Base-by-base conservation (phyloP, 1,139 yeast genomes). In the Kodamaea sp. region DNA sequence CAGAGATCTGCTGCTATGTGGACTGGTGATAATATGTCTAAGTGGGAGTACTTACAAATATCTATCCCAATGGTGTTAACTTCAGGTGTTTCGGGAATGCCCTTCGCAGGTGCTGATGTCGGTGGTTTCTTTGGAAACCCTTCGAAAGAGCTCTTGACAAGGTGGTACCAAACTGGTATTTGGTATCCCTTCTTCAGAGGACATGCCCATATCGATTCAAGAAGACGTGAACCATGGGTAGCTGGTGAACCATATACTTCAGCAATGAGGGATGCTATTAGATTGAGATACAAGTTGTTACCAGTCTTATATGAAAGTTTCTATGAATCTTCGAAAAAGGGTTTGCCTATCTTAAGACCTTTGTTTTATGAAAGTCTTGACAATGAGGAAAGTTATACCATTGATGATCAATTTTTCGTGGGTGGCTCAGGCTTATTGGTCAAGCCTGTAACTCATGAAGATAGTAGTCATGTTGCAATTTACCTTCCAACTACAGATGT, bases 121-220 rank as follows among this genome's bases (percentile, higher is more conserved):
- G 97, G 97, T 22, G 98, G 99, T 0, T 92, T 94, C 55, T 89
- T 89, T 52, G 96, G 95, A 6, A 76, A 92, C 55, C 98, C 98
- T 0, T 66, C 80, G 2, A 70, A 76, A 26, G 97, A 92, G 50
- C 61, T 94, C 40, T 66, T 88, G 42, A 76, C 87, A 1, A 73
- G 99, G 51, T 92, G 98, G 98, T 90, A 90, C 57, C 98, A 92
- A 59, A 74, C 95, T 1, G 98, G 96, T 39, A 78, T 86, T 16
- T 92, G 95, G 81, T 90, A 90, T 59, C 98, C 98, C 26, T 94
- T 92, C 53, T 90, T 92, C 68, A 73, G 98, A 53, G 97, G 84
- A 0, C 99, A 92, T 63, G 97, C 97, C 0, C 97, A 94, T 63
- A 84, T 90, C 38, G 97, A 92, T 57, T 73, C 97, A 1, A 73